Base-by-base conservation (phyloP, 306 rosid genomes). In the Pachyrhizus erosus region DNA sequence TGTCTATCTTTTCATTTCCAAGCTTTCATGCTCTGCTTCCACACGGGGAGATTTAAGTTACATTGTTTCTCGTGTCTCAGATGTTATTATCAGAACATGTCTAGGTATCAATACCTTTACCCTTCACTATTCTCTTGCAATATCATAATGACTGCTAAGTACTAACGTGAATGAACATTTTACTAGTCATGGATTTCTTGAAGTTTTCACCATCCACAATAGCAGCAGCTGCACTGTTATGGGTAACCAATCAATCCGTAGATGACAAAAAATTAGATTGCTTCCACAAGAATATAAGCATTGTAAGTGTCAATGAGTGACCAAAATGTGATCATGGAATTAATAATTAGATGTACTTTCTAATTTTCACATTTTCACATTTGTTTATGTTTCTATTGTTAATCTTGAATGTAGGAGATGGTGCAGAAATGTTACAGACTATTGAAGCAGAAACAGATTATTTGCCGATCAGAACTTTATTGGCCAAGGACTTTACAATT, bases 221-320 rank as follows among this genome's bases (percentile, higher is more conserved):
- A 83, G 91, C 86, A 51, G 87, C 84, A 13, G 84, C 89, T 5
- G 87, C 91, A 2, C 62, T 86, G 77, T 31, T 83, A 27, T 85
- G 84, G 48, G 85, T 67, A n/a, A 83, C 78, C 17, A 80, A 88
- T 51, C 84, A 61, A 46, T 13, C 57, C 69, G 42, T 73, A 70
- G 82, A 68, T 45, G 79, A 73, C 23, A 74, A 55, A 75, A 75
- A 61, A 58, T 24, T 77, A 48, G 34, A 72, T 42, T 77, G 43
- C 70, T 68, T 86, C 62, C 84, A 80, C 43, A 69, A 83, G 43
- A 77, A 75, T 77, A 83, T 83, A 60, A 83, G 75, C 80, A 69
- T 65, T 69, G 91, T 83, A 73, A 77, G 91, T 71, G 37, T 57
- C 9, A 75, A 6, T 37, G 21, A 74, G 37, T 34, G 68, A 26